phyloP scores from a whole-genome alignment of 768 basidiomycete species.

The Pleurotus djamor region DNA sequence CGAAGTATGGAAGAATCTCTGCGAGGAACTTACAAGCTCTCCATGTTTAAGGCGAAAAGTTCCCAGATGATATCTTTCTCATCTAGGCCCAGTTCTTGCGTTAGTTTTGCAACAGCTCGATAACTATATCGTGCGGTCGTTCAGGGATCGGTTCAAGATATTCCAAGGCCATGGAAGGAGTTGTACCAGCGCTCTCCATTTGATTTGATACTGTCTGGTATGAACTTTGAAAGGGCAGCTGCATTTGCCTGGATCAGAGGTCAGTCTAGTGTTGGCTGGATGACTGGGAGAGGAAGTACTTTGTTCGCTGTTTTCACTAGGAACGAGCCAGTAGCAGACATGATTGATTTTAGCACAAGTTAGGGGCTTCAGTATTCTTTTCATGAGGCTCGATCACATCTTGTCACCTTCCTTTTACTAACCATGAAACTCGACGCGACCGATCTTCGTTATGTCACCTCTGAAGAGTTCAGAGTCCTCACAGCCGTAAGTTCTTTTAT shows the following conservation, averaged over 20 bases:
- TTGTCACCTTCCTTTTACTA: not conserved
- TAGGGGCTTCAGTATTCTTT: not conserved
- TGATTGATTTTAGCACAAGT: not conserved
- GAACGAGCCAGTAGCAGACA: slow-evolving; percentile 4
- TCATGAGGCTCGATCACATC: not conserved
- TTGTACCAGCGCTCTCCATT: not conserved
- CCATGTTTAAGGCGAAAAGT: slow-evolving; percentile 60
- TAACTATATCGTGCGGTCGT: not conserved
- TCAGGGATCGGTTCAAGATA: not conserved
- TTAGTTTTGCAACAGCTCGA: not conserved
- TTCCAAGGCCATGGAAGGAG: not conserved
- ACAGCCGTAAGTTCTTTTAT: slow-evolving; percentile 62
- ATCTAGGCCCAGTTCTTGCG: slow-evolving; percentile 28
- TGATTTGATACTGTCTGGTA: not conserved
- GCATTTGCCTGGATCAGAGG: not conserved
- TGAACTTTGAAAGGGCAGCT: not conserved
- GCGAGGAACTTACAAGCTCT: slow-evolving; percentile 29
- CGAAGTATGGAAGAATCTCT: not conserved
- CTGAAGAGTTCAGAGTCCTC: slow-evolving; percentile 94
- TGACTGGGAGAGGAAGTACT: not conserved
- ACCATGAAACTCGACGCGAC: slow-evolving; percentile 93
- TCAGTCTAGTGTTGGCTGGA: no score
- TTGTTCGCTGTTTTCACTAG: slow-evolving; percentile 1
- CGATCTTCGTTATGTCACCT: slow-evolving; percentile 88
- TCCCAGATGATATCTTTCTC: slow-evolving; percentile 49